A percentile compares a stretch with the other conserved stretches of the same genome.
phyloP scores from a whole-genome alignment of 495 filamentous ascomycete genomes.

The Bacidia gigantensis region DNA sequence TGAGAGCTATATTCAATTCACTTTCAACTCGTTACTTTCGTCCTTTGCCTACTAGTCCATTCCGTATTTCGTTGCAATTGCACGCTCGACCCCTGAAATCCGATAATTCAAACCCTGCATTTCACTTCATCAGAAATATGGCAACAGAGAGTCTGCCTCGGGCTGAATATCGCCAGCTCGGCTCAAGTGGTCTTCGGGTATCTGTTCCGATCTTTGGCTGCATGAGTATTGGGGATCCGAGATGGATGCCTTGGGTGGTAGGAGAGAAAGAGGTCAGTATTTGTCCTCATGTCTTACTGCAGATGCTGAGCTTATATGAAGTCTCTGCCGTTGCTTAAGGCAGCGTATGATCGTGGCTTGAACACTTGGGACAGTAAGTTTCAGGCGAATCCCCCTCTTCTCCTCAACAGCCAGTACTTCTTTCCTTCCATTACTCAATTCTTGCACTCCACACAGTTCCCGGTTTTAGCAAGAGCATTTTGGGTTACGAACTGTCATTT shows the following conservation, averaged over 20 bases:
- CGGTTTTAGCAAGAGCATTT: background rate
- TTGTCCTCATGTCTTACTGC: constrained; percentile 3
- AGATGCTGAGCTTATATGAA: constrained; percentile 1
- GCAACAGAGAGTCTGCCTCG: constrained; percentile 14
- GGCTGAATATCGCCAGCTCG: constrained; percentile 28
- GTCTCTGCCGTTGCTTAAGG: constrained; percentile 25
- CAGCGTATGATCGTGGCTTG: constrained; percentile 33
- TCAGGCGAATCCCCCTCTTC: too few species aligned
- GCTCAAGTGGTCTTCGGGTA: constrained; percentile 30
- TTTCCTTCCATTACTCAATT: background rate
- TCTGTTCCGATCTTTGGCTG: constrained; percentile 35
- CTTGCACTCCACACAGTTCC: background rate
- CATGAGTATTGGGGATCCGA: constrained; percentile 31
- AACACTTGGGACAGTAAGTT: constrained; percentile 21
- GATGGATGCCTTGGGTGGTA: constrained; percentile 31
- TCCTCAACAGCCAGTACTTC: background rate
- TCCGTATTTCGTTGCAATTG: too few species aligned
- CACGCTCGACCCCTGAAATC: too few species aligned
- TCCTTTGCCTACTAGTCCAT: too few species aligned
- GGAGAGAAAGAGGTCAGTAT: constrained; percentile 27
- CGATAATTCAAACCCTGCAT: background rate
- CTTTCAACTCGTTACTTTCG: too few species aligned
- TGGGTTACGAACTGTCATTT: background rate
- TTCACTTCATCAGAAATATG: constrained; percentile 3
- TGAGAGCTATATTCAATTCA: too few species aligned